Conservation (phyloP, 805 yeast species). For the Yamadazyma paraphyllophila region DNA sequence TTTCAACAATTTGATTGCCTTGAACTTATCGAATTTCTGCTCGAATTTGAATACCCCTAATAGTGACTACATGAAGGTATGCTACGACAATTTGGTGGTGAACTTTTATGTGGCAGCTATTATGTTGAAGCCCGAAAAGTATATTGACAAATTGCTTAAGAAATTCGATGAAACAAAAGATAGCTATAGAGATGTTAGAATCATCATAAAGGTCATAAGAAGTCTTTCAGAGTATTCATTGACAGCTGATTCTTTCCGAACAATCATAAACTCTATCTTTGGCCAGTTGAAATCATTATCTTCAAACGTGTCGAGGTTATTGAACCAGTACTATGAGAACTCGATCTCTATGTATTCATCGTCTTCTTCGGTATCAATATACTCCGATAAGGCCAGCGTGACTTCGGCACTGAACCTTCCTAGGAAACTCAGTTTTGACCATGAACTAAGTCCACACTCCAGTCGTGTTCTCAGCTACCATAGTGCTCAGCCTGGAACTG, state of each 20-base stretch:
- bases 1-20: conserved; percentile 20
- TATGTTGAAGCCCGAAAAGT: conserved; percentile 31
- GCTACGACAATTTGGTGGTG: conserved; percentile 23
- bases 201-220: conserved; percentile 28
- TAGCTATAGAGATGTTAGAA: conserved; percentile 23
- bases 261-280: conserved; percentile 24
- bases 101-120: conserved; percentile 37
- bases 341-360: conserved; percentile 7
- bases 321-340: conserved; percentile 20
- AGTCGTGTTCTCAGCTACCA: conserved; percentile 1
- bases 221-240: conserved; percentile 28
- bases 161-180: conserved; percentile 22
- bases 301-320: conserved; percentile 23
- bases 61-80: conserved; percentile 7
- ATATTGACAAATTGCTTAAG: conserved; percentile 22
- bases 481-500: background rate
- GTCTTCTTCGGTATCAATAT: conserved; percentile 16
- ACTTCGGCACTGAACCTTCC: background rate
- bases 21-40: conserved; percentile 13
- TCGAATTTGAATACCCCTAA: background rate
- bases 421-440: conserved; percentile 12
- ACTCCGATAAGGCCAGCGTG: conserved; percentile 13
- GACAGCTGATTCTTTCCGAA: conserved; percentile 19
- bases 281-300: conserved; percentile 25
- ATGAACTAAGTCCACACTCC: conserved; percentile 11